Evolutionary conservation across 352 stramenopile genomes (phyloP), one percentile per base, ranked within the genome.

Genomic region (Globisporangium cederbergense): DNA sequence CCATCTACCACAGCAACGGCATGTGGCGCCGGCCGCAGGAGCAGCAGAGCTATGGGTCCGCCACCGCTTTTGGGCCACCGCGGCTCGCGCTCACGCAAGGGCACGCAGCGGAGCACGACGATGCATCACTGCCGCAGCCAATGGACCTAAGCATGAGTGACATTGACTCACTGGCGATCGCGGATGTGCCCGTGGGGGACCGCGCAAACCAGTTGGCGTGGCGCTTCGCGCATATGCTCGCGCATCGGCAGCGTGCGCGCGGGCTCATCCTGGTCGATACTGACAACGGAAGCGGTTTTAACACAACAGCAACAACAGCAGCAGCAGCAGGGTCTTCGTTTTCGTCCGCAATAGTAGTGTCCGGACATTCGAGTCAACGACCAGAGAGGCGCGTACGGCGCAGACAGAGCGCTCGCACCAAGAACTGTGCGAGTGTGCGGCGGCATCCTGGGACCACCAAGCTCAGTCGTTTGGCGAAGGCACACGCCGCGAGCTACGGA

Each of bases 141-240:
- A 38, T 38, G 5, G 47, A n/a, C 9, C 8, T 25, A 9, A 53
- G 22, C 22, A 38, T 6, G 11, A 3, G 2, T 7, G 14, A 9
- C 2, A 25, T 4, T 4, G n/a, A 7, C 47, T 53, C 47, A 11
- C 9, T 55, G 49, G 49, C 49, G 49, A 20, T 40, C n/a, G 14
- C 49, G 22, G 49, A 55, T 13, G 25, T 32, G 4, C 25, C 49
- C 2, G 6, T 55, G 49, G 25, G 49, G 25, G 49, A 55, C 25
- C 49, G 25, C 13, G 47, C 45, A 8, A 55, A 18, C 11, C 47
- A 75, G 9, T 58, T 88, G 11, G 58, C 75, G 0, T 46, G 63
- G 42, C 72, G 78, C 51, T 88, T 88, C 20, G 78, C 78, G 7
- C 70, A 63, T 43, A 65, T 71, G 53, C 65, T 85, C 30, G 60